Percentiles rank a stretch among this genome's conserved stretches.
Conservation (phyloP, 768 basidiomycete species). For the Boletus coccyginus region DNA sequence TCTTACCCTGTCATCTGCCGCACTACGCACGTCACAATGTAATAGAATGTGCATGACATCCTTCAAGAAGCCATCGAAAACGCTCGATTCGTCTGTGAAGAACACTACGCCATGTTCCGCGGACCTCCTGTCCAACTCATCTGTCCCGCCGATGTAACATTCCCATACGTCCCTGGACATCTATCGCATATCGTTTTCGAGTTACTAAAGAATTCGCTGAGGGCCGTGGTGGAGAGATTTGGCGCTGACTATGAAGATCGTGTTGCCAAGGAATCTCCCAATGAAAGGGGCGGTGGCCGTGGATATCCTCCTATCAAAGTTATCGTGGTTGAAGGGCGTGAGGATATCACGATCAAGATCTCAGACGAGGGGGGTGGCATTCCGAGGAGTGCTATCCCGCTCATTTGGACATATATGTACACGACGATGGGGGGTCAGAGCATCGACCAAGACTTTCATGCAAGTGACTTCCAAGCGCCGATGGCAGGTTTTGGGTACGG, state of each 20-base stretch:
- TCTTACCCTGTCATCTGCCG: background rate
- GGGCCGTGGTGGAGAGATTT: constrained; percentile 92
- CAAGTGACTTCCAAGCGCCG: constrained; percentile 93
- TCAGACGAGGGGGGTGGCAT: constrained; percentile 95
- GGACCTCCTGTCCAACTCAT: constrained; percentile 96
- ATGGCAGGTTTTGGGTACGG: constrained; percentile 99
- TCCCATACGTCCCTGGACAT: constrained; percentile 96
- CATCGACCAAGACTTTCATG: constrained; percentile 70
- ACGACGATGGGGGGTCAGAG: constrained; percentile 77
- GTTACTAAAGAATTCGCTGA: constrained; percentile 94
- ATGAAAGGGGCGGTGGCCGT: background rate
- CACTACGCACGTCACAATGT: background rate
- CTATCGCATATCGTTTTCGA: constrained; percentile 97
- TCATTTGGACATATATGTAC: constrained; percentile 99
- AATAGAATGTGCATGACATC: constrained; percentile 90
- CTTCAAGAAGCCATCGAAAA: constrained; percentile 99
- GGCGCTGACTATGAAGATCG: constrained; percentile 74
- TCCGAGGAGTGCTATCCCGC: constrained; percentile 76
- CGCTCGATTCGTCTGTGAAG: constrained; percentile 91
- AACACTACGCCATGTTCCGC: constrained; percentile 94
- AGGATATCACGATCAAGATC: constrained; percentile 99
- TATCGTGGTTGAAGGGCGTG: constrained; percentile 92
- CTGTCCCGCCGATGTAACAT: constrained; percentile 81
- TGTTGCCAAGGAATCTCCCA: constrained; percentile 4
- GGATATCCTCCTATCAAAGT: constrained; percentile 29